phyloP scores from a whole-genome alignment of 1,284 basidiomycete genomes.

The Irpex sp. region DNA sequence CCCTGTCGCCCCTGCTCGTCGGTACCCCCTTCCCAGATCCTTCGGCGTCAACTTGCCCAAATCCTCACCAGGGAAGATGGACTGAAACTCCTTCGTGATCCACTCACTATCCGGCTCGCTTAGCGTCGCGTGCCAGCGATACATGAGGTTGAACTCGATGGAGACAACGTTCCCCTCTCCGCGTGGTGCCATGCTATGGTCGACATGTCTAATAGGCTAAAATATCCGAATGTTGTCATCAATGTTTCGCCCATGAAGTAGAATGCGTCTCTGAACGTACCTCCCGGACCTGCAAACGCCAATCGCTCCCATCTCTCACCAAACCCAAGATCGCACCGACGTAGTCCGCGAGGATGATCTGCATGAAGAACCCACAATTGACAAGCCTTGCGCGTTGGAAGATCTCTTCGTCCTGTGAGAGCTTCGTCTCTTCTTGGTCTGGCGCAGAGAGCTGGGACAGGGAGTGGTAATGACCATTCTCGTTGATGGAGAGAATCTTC shows the following conservation, averaged over 20 bases:
- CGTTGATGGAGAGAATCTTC: constrained; percentile 68
- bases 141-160: constrained; percentile 72
- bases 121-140: constrained; percentile 71
- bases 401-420: constrained; percentile 66
- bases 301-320: constrained; percentile 50
- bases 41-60: constrained; percentile 3
- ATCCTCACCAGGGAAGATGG: constrained; percentile 32
- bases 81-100: constrained; percentile 47
- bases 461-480: constrained; percentile 42
- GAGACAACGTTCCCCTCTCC: constrained; percentile 72
- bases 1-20: background rate
- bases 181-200: constrained; percentile 48
- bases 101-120: constrained; percentile 58
- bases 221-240: background rate
- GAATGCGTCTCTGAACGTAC: constrained; percentile 25
- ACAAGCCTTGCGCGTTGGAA: constrained; percentile 74
- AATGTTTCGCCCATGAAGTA: background rate
- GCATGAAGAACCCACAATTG: constrained; percentile 59
- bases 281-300: constrained; percentile 61
- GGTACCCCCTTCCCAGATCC: constrained; percentile 2
- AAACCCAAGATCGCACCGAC: constrained; percentile 68
- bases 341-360: constrained; percentile 68
- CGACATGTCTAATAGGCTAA: constrained; percentile 41
- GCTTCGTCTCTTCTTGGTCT: constrained; percentile 13
- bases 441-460: constrained; percentile 21